Base-by-base conservation (phyloP, 495 filamentous ascomycete genomes). In the Penicillium nucicola region DNA sequence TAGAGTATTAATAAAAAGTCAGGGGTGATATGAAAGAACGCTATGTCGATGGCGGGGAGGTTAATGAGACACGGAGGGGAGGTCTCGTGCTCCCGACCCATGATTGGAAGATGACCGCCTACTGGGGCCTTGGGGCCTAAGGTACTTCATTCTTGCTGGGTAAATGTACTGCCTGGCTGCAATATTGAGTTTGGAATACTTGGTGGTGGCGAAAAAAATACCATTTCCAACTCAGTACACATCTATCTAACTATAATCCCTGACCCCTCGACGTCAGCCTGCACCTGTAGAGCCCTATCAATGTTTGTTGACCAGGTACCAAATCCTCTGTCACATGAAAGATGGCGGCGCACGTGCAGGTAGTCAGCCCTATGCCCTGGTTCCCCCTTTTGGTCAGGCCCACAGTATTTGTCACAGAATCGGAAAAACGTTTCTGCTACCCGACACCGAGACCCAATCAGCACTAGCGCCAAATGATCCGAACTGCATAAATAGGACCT, bases 1-100 rank as follows among this genome's bases (percentile, higher is more conserved):
- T 37, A 25, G 12, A 25, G 13, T 5, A 18, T 36, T 11, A 28
- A 45, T 15, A 45, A 48, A 41, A 31, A 32, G 39, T 48, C 36
- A 48, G 46, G 46, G 46, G 45, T 9, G 14, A 31, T 28, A 22
- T 17, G 13, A 45, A 2, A 36, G 11, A 31, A 31, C 34, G 20
- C 45, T 13, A 25, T 40, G 33, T 45, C 31, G 43, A 45, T 41
- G 46, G 46, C 46, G 46, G 46, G 46, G 46, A 48, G 46, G 46
- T 41, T 11, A 53, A 50, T 52, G 48, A 61, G 50, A 61, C 50
- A 41, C 20, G 28, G 41, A 35, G 49, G 42, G 22, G 49, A 30
- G 68, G 70, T 71, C 70, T 73, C 70, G 70, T 73, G 70, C 70
- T 56, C 60, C 39, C 50, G 55, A 43, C 22, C 67, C 59, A 48